These are phyloP conservation scores for Aspergillus avenaceus DNA, from an alignment of 495 filamentous ascomycete genomes.

Conservation along the genomic window DNA sequence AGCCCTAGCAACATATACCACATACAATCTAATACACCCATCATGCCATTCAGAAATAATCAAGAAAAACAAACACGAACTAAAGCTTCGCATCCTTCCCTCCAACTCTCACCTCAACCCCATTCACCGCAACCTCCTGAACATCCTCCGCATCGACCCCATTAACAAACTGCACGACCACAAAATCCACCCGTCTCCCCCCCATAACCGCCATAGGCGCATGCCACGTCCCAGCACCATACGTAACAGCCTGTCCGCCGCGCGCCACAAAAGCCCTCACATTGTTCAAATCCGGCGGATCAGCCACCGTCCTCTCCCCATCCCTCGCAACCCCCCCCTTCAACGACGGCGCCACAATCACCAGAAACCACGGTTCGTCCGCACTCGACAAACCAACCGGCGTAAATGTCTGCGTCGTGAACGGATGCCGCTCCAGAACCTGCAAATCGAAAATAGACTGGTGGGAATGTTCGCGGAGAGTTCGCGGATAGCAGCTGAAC, in stretches of 20 bases:
- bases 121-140: conserved; percentile 68
- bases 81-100: conserved; percentile 29
- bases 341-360: conserved; percentile 80
- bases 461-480: conserved; percentile 28
- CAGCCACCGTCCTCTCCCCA: conserved; percentile 34
- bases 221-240: conserved; percentile 92
- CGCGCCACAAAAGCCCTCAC: conserved; percentile 74
- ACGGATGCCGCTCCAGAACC: conserved; percentile 90
- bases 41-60: background rate
- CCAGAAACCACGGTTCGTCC: conserved; percentile 58
- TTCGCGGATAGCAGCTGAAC: conserved; percentile 80
- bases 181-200: conserved; percentile 64
- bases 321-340: conserved; percentile 31
- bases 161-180: conserved; percentile 86
- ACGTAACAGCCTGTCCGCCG: conserved; percentile 84
- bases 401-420: conserved; percentile 87
- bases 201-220: conserved; percentile 94
- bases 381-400: conserved; percentile 59
- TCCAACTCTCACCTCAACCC: conserved; percentile 31
- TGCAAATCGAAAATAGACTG: conserved; percentile 56
- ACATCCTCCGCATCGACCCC: conserved; percentile 83
- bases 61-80: too few relatives aligned
- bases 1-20: too few relatives aligned
- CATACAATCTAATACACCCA: background rate
- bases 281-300: conserved; percentile 69